Base-by-base conservation (phyloP, 2,329 filamentous ascomycete species). In the Lizonia empirigonia region DNA sequence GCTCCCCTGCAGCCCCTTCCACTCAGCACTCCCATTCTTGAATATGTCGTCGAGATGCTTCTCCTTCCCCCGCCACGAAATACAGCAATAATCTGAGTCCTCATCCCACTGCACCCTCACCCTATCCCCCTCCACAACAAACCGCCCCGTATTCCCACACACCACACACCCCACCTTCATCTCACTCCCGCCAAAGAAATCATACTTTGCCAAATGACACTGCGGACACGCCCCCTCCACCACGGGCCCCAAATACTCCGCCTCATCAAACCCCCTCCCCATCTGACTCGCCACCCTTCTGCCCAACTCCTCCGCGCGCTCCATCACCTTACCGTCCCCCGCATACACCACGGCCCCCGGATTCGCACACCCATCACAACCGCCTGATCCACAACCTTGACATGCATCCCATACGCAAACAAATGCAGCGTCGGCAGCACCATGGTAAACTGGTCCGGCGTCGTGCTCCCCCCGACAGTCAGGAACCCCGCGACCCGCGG, bases 31-130 rank as follows among this genome's bases (percentile, higher is more conserved):
- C 12, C 53, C 48, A 4, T 55, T 52, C 16, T 48, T 45, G 18
- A 55, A 55, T 12, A 55, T 55, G 15, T 55, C 53, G 27, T 55
- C 48, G 16, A 55, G 20, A 36, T 55, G 53, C 35, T 55, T 55
- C 39, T 52, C 10, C 44, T 55, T 55, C 8, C 53, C 53, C 16
- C 36, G 38, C 53, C 50, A 52, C 29, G 38, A 44, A 23, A 55
- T 48, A 30, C 53, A 55, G 22, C 48, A 52, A 41, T 41, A 54
- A 8, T 54, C 51, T 5, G 23, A 34, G 1, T 45, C 51, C 27
- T 26, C 35, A 13, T 54, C 51, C 51, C 53, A 55, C 38, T 32
- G 7, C 10, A 40, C 35, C 16, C 13, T 15, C 3, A 55, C 34
- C 22, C 33, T 49, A 1, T 32, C 46, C 2, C n/a, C 29, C 0